Evolutionary conservation across 2,329 filamentous ascomycete species (phyloP).

Genomic region (Colletotrichum somersetense): DNA sequence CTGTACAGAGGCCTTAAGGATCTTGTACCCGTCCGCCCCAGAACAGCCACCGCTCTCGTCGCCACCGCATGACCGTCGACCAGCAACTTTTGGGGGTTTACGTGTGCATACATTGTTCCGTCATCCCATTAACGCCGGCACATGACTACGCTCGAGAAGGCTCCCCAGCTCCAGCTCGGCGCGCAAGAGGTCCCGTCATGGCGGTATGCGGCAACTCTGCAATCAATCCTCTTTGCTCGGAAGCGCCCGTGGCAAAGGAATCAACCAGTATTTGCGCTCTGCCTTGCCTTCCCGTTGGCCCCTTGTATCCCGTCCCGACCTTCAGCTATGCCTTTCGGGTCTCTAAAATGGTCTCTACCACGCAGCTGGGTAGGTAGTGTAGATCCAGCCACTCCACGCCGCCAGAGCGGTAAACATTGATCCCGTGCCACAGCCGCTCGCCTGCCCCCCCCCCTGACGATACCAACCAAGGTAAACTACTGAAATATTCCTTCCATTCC

Average conservation of each 20-base stretch:
- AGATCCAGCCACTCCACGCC: conserved; percentile 35
- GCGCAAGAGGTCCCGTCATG: neutral
- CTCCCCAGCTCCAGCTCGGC: neutral
- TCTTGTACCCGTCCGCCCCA: conserved; percentile 9
- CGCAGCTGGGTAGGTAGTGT: conserved; percentile 34
- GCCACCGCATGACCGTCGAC: neutral
- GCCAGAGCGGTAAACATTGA: conserved; percentile 19
- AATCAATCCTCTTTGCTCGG: neutral
- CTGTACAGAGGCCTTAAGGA: neutral
- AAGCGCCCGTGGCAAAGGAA: neutral
- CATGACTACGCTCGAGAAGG: neutral
- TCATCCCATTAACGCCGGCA: neutral
- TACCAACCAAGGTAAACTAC: neutral
- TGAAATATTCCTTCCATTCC: conserved; percentile 25
- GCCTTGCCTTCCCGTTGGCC: neutral
- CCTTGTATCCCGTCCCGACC: neutral
- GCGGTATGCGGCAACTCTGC: neutral
- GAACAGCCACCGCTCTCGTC: neutral
- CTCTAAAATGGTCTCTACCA: conserved; percentile 35
- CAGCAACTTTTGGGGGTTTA: neutral
- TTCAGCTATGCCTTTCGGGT: conserved; percentile 8
- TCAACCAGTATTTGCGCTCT: neutral
- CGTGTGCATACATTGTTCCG: neutral
- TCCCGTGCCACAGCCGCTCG: conserved; percentile 29
- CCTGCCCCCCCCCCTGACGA: conserved; percentile 4